Evolutionary conservation across 257 asterid species (phyloP).

Genomic region (Datura wrightii): DNA sequence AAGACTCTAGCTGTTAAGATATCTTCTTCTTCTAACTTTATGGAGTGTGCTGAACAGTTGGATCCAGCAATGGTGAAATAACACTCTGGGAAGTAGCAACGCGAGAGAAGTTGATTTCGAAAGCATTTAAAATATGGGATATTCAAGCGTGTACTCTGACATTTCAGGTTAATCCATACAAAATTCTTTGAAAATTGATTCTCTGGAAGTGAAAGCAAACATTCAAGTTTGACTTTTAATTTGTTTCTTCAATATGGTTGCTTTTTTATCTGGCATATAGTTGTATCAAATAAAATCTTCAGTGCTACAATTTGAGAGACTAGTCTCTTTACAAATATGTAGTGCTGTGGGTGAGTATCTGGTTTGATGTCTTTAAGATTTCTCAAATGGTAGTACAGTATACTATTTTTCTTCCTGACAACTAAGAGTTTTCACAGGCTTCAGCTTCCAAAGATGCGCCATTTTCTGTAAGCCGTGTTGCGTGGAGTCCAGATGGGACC

Average conservation of each 20-base stretch:
- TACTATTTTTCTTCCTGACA: slow-evolving; percentile 32
- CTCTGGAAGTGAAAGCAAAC: slow-evolving; percentile 10
- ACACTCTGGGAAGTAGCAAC: slow-evolving; percentile 90
- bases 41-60: slow-evolving; percentile 59
- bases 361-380: slow-evolving; percentile 29
- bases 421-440: slow-evolving; percentile 63
- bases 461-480: slow-evolving; percentile 81
- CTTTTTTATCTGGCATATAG: slow-evolving; percentile 12
- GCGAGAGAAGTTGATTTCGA: slow-evolving; percentile 78
- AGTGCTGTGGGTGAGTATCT: slow-evolving; percentile 13
- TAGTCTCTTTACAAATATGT: slow-evolving; percentile 20
- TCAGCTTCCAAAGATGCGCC: slow-evolving; percentile 90
- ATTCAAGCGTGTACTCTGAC: slow-evolving; percentile 67
- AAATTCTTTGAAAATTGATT: neutral
- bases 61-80: slow-evolving; percentile 86
- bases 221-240: neutral
- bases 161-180: slow-evolving; percentile 67
- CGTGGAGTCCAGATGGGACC: slow-evolving; percentile 96
- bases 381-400: neutral
- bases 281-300: slow-evolving; percentile 1
- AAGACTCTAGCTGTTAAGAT: neutral
- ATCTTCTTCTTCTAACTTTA: neutral
- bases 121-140: slow-evolving; percentile 92
- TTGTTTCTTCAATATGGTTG: slow-evolving; percentile 20
- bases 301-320: neutral